Percentiles rank a stretch among this genome's conserved stretches.
phyloP scores from a whole-genome alignment of 768 basidiomycete species.

The Lactarius psammicola region DNA sequence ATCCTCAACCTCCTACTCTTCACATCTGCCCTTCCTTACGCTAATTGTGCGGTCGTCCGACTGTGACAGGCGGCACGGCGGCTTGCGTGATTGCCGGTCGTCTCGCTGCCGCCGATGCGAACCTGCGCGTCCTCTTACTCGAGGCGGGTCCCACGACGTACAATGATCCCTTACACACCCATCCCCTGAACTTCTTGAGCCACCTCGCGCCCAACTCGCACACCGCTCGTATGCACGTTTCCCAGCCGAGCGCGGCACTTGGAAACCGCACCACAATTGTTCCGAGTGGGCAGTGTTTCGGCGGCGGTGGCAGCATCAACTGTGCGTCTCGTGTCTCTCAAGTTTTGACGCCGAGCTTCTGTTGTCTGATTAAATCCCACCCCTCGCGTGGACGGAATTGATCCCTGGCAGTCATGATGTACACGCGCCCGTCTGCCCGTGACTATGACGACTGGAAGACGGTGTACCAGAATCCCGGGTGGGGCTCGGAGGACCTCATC shows the following conservation, averaged over 20 bases:
- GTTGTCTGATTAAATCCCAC: not conserved
- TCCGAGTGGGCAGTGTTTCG: slow-evolving; percentile 49
- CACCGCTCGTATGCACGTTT: slow-evolving; percentile 44
- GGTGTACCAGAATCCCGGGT: slow-evolving; percentile 52
- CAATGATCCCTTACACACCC: slow-evolving; percentile 46
- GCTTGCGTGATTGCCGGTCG: slow-evolving; percentile 58
- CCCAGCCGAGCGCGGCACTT: slow-evolving; percentile 42
- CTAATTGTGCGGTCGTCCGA: not conserved
- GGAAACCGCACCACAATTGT: slow-evolving; percentile 46
- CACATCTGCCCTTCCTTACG: not conserved
- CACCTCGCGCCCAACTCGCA: slow-evolving; percentile 42
- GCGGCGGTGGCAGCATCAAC: slow-evolving; percentile 62
- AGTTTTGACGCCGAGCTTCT: no score
- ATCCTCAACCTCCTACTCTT: not conserved
- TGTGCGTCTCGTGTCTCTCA: slow-evolving; percentile 37
- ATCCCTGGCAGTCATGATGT: slow-evolving; percentile 42
- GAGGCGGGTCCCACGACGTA: slow-evolving; percentile 56
- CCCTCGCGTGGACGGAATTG: not conserved
- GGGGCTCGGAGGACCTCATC: slow-evolving; percentile 56
- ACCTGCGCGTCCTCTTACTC: slow-evolving; percentile 55
- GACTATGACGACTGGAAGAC: slow-evolving; percentile 60
- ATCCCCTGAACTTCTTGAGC: slow-evolving; percentile 51
- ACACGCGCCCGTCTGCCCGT: slow-evolving; percentile 56
- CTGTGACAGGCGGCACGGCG: slow-evolving; percentile 41
- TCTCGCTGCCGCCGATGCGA: slow-evolving; percentile 51